A percentile compares a stretch with the other conserved stretches of the same genome.
Evolutionary conservation across 129 eudicot genomes (phyloP).

Genomic region (Ambrosia artemisiifolia): DNA sequence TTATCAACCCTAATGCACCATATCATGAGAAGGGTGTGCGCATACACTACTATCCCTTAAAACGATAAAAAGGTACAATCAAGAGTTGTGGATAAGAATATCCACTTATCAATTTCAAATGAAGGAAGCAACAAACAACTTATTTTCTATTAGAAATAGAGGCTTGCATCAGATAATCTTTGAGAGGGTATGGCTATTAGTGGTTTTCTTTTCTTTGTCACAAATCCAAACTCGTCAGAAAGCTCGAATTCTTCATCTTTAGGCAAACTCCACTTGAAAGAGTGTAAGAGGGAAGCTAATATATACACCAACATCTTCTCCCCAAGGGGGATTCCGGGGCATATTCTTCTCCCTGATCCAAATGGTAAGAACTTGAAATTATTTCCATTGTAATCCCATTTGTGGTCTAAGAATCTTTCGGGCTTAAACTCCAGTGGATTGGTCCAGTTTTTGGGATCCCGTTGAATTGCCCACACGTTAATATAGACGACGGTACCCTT

Average conservation of each 20-base stretch:
- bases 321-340: slow-evolving; percentile 38
- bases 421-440: slow-evolving; percentile 45
- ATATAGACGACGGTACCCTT: slow-evolving; percentile 29
- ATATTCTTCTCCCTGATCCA: slow-evolving; percentile 49
- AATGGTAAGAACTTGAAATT: slow-evolving; percentile 40
- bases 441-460: slow-evolving; percentile 39
- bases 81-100: too few relatives aligned
- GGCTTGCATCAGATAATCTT: slow-evolving; percentile 37
- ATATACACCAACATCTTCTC: slow-evolving; percentile 31
- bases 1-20: too few relatives aligned
- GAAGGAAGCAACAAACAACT: neutral
- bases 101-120: neutral
- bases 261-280: slow-evolving; percentile 38
- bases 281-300: slow-evolving; percentile 41
- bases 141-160: slow-evolving; percentile 27
- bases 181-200: slow-evolving; percentile 53
- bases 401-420: slow-evolving; percentile 32
- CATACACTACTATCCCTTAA: too few relatives aligned
- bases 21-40: too few relatives aligned
- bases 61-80: too few relatives aligned
- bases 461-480: slow-evolving; percentile 41
- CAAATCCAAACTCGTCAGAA: slow-evolving; percentile 63
- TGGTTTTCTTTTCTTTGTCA: slow-evolving; percentile 57
- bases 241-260: slow-evolving; percentile 45
- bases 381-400: slow-evolving; percentile 44